A percentile compares a stretch with the other conserved stretches of the same genome.
Conservation (phyloP, 768 basidiomycete species). For the Phanerochaete sordida region DNA sequence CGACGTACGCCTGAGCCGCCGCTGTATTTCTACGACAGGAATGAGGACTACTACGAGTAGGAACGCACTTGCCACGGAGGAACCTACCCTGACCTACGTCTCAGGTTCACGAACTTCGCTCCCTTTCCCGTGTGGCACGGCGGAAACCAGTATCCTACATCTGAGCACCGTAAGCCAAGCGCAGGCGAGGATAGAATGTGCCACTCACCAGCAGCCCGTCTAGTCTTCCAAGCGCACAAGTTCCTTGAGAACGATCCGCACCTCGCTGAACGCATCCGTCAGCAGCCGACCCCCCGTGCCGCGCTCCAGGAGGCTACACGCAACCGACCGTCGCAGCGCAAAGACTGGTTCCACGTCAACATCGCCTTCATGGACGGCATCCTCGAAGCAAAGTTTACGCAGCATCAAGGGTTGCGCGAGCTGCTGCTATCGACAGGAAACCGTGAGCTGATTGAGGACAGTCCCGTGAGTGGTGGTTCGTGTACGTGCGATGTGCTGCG, state of each 20-base stretch:
- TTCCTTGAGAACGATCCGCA: conserved; percentile 58
- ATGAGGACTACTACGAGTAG: conserved; percentile 9
- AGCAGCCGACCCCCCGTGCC: conserved; percentile 56
- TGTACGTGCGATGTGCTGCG: background rate
- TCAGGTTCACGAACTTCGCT: conserved; percentile 2
- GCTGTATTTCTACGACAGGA: conserved; percentile 9
- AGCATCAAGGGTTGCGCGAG: conserved; percentile 56
- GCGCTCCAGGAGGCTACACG: conserved; percentile 69
- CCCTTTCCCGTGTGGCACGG: background rate
- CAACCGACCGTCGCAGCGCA: conserved; percentile 55
- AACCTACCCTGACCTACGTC: too few relatives aligned
- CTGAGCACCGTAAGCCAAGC: conserved; percentile 1
- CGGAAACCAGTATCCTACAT: background rate
- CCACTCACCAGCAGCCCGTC: background rate
- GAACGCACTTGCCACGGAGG: too few relatives aligned
- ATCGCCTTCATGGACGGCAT: conserved; percentile 47
- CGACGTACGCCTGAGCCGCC: too few relatives aligned
- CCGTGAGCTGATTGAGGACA: conserved; percentile 66
- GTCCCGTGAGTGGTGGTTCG: conserved; percentile 10
- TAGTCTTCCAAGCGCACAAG: conserved; percentile 30
- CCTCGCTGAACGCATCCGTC: conserved; percentile 67
- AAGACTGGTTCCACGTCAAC: conserved; percentile 69
- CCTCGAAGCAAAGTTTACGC: conserved; percentile 68
- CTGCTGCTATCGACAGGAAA: conserved; percentile 64
- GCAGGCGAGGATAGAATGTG: too few relatives aligned